phyloP scores from a whole-genome alignment of 2,329 filamentous ascomycete species.

The Trichoderma brevicompactum region DNA sequence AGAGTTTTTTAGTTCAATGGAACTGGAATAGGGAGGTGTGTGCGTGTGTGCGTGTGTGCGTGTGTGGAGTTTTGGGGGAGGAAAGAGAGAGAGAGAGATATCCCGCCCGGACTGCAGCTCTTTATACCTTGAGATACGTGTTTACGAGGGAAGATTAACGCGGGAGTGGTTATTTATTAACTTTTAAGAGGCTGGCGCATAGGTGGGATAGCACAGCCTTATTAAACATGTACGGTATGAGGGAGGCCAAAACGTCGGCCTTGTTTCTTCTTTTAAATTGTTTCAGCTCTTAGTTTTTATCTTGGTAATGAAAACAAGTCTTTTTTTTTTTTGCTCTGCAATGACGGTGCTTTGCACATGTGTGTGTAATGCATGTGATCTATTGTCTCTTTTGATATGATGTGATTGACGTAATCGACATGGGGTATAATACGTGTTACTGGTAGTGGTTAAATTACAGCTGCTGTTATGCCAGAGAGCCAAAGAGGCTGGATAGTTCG shows the following conservation, averaged over 20 bases:
- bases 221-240: conserved; percentile 35
- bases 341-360: neutral
- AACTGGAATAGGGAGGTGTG: too few species aligned
- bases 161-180: conserved; percentile 28
- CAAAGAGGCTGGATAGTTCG: conserved; percentile 76
- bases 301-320: conserved; percentile 30
- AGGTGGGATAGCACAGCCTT: conserved; percentile 37
- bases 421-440: neutral
- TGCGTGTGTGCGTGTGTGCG: too few species aligned
- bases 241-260: conserved; percentile 32
- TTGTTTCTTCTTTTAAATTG: conserved; percentile 30
- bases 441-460: neutral
- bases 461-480: conserved; percentile 48
- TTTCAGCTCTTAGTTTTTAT: conserved; percentile 31
- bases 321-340: neutral
- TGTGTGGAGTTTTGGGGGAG: neutral
- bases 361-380: neutral
- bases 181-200: conserved; percentile 36
- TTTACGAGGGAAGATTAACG: conserved; percentile 21
- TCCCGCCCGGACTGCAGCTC: neutral
- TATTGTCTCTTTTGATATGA: neutral
- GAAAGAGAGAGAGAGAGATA: neutral
- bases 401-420: neutral
- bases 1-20: too few species aligned
- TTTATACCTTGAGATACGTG: conserved; percentile 27